Base-by-base conservation (phyloP, 1,284 basidiomycete species). In the Pyrrhoderma noxium region DNA sequence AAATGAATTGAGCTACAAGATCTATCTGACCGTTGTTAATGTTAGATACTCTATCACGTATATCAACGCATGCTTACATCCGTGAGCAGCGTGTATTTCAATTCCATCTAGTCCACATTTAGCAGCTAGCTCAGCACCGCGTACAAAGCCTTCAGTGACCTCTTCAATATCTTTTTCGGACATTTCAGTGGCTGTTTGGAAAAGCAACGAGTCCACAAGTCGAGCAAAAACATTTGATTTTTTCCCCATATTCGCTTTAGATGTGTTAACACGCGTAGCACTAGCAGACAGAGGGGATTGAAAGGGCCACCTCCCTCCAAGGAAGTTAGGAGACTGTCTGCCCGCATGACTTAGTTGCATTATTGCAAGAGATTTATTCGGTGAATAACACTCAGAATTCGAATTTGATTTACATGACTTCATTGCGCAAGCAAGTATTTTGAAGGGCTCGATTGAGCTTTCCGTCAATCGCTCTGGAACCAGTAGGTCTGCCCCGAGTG, bases 271-370 rank as follows among this genome's bases (percentile, higher is more conserved):
- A 3, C 75, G 74, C 16, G 88, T 65, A 3, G 85, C 62, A 57
- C 86, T 90, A 0, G 93, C 90, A 0, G 83, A 90, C 3, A 90
- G 62, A 0, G 93, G 81, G 1, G 77, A 69, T 11, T 59, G 48
- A 61, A 81, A 79, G 8, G 76, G 71, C 16, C 59, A 59, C 14
- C 90, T 77, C 5, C 89, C 90, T 5, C 85, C 82, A 21, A 86
- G 61, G 45, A 89, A 57, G 54, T 84, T 84, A 31, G 80, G 72
- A 8, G 90, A 91, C 65, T 98, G 94, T 19, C 94, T 77, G 2
- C 94, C 94, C 0, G 81, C 70, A 63, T 98, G 94, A 35, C 77
- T 89, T 40, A 98, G 70, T 63, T 98, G 94, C 71, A 94, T 81
- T 51, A 90, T 72, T 9, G 83, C 79, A 9, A 88, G 66, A 2